Conservation (phyloP, 2,329 filamentous ascomycete genomes). For the Venturia aucupariae region DNA sequence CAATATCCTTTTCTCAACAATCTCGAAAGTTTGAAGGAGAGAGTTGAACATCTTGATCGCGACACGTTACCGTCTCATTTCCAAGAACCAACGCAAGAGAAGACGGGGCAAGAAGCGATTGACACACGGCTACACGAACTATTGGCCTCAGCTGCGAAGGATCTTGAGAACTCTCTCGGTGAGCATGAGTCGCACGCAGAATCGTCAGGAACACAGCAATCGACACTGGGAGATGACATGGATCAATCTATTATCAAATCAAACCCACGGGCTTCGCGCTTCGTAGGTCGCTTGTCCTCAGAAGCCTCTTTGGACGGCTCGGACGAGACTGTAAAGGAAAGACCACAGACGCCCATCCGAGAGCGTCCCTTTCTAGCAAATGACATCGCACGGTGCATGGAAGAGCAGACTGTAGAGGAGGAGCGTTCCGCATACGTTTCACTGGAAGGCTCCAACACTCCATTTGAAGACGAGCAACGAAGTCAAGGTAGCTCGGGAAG, state of each 20-base stretch:
- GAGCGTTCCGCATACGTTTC: neutral
- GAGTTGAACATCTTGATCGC: constrained; percentile 4
- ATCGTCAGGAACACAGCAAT: neutral
- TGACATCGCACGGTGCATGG: constrained; percentile 25
- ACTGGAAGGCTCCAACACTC: neutral
- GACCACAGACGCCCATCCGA: constrained; percentile 39
- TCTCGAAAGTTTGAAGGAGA: neutral
- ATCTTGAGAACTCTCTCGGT: neutral
- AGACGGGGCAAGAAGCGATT: neutral
- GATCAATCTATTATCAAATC: neutral
- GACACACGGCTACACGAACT: neutral
- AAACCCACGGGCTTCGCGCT: neutral
- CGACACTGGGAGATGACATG: neutral
- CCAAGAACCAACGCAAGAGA: neutral
- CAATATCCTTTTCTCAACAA: neutral
- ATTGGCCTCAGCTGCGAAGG: neutral
- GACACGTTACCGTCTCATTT: neutral
- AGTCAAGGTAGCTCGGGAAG: constrained; percentile 26
- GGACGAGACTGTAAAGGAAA: constrained; percentile 15
- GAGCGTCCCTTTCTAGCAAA: constrained; percentile 38
- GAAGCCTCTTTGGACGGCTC: neutral
- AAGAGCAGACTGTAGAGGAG: constrained; percentile 8
- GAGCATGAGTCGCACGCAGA: neutral
- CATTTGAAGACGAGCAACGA: constrained; percentile 21
- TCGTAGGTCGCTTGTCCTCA: neutral